These are phyloP conservation scores for Metarhizium humberi DNA, from an alignment of 2,329 filamentous ascomycete species.

Conservation along the genomic window DNA sequence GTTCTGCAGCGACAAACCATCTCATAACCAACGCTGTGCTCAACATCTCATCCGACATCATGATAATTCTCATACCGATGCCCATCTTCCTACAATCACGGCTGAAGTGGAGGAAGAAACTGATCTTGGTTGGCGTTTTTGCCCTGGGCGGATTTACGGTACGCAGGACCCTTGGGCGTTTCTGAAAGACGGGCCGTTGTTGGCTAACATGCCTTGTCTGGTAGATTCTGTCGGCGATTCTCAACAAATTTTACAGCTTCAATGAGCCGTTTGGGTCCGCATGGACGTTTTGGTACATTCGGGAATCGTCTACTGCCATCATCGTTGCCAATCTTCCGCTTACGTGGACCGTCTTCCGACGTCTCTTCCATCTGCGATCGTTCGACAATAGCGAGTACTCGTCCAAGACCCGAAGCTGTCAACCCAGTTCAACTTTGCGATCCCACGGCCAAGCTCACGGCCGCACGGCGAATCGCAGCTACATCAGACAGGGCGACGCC, in stretches of 20 bases:
- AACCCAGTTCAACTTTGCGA: not conserved
- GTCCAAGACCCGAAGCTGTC: slow-evolving; percentile 8
- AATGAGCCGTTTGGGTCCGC: slow-evolving; percentile 25
- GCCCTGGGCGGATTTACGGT: slow-evolving; percentile 37
- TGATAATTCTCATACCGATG: slow-evolving; percentile 50
- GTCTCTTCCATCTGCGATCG: slow-evolving; percentile 22
- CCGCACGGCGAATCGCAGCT: not conserved
- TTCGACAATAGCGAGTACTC: slow-evolving; percentile 11
- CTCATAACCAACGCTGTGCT: slow-evolving; percentile 49
- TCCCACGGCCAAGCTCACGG: slow-evolving; percentile 14
- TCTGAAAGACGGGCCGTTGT: not conserved
- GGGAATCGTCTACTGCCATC: slow-evolving; percentile 35
- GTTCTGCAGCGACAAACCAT: slow-evolving; percentile 46
- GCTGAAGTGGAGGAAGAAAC: slow-evolving; percentile 41
- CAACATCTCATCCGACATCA: slow-evolving; percentile 50
- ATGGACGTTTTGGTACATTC: slow-evolving; percentile 37
- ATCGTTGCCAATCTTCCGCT: slow-evolving; percentile 34
- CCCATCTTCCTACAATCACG: slow-evolving; percentile 41
- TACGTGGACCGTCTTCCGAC: slow-evolving; percentile 32
- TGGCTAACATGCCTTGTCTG: not conserved
- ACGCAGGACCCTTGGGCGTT: slow-evolving; percentile 11
- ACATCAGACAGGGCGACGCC: slow-evolving; percentile 1
- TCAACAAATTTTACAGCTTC: slow-evolving; percentile 36
- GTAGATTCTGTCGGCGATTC: slow-evolving; percentile 38
- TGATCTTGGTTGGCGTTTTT: slow-evolving; percentile 38